phyloP scores from a whole-genome alignment of 2,329 filamentous ascomycete species.

The Aureobasidium mangrovei region DNA sequence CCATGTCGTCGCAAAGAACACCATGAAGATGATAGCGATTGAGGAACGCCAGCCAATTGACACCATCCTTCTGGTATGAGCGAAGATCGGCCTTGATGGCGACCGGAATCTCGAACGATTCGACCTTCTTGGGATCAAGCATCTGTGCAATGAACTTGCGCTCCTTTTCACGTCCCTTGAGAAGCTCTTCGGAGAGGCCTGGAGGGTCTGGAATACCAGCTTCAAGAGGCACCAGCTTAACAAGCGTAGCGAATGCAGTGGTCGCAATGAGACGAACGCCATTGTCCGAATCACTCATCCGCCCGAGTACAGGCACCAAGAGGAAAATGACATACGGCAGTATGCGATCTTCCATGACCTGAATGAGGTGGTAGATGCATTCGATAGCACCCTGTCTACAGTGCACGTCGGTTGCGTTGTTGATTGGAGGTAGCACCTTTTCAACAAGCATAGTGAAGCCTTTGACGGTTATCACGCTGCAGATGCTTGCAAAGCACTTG shows the following conservation, averaged over 20 bases:
- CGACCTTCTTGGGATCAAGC: conserved; percentile 92
- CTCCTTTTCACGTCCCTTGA: conserved; percentile 86
- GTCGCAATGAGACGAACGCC: conserved; percentile 91
- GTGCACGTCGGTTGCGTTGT: conserved; percentile 78
- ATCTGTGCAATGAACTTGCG: conserved; percentile 95
- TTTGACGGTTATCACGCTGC: conserved; percentile 89
- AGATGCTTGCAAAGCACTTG: conserved; percentile 94
- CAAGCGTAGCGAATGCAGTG: conserved; percentile 91
- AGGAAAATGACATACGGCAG: conserved; percentile 98
- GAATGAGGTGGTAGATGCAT: conserved; percentile 91
- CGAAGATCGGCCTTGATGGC: conserved; percentile 94
- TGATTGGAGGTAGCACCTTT: conserved; percentile 84
- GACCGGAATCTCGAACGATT: conserved; percentile 86
- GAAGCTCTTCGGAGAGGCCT: conserved; percentile 76
- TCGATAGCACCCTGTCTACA: conserved; percentile 91
- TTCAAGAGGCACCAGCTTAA: conserved; percentile 93
- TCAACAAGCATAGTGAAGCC: conserved; percentile 95
- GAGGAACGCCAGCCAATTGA: conserved; percentile 97
- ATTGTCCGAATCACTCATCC: conserved; percentile 97
- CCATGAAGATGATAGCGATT: conserved; percentile 97
- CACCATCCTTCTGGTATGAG: conserved; percentile 95
- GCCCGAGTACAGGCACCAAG: conserved; percentile 89
- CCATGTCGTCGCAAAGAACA: conserved; percentile 98
- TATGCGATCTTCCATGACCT: conserved; percentile 95
- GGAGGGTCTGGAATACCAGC: conserved; percentile 95